Evolutionary conservation across 2,329 filamentous ascomycete species (phyloP).

Genomic region (Trichoderma brevicompactum): DNA sequence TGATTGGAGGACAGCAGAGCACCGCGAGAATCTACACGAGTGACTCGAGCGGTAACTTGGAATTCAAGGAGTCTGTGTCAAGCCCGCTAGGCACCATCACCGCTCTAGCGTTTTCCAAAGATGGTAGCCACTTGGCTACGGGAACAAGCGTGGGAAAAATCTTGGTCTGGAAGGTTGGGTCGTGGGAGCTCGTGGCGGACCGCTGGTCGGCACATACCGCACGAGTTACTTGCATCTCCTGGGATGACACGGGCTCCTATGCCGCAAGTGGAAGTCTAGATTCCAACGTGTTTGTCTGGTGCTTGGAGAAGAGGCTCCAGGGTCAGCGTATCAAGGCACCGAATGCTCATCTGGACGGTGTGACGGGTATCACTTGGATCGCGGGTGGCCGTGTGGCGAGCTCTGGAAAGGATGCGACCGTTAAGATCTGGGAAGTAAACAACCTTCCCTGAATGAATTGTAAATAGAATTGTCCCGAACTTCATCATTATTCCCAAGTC

Average conservation of each 20-base stretch:
- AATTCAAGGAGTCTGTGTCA: conserved; percentile 61
- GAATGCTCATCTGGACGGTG: conserved; percentile 95
- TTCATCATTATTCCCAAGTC: conserved; percentile 9
- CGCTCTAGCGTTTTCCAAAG: conserved; percentile 78
- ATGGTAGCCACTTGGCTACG: conserved; percentile 77
- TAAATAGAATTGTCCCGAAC: not conserved
- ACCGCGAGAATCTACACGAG: conserved; percentile 71
- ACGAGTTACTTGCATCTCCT: conserved; percentile 64
- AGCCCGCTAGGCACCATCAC: conserved; percentile 75
- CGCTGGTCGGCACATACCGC: conserved; percentile 66
- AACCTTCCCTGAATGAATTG: conserved; percentile 40
- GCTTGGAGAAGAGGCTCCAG: conserved; percentile 74
- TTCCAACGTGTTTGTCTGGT: conserved; percentile 93
- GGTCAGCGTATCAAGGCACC: conserved; percentile 80
- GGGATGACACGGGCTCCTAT: conserved; percentile 78
- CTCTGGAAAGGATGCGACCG: conserved; percentile 81
- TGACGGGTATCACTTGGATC: conserved; percentile 85
- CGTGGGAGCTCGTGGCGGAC: conserved; percentile 77
- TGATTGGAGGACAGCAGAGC: conserved; percentile 76
- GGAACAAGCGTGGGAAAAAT: conserved; percentile 89
- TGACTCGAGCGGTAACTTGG: conserved; percentile 60
- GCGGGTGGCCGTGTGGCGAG: conserved; percentile 72
- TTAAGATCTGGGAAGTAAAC: conserved; percentile 77
- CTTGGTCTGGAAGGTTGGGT: conserved; percentile 68
- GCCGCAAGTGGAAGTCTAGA: conserved; percentile 85